Conservation (phyloP, 768 basidiomycete species). For the Gloeophyllum trabeum region DNA sequence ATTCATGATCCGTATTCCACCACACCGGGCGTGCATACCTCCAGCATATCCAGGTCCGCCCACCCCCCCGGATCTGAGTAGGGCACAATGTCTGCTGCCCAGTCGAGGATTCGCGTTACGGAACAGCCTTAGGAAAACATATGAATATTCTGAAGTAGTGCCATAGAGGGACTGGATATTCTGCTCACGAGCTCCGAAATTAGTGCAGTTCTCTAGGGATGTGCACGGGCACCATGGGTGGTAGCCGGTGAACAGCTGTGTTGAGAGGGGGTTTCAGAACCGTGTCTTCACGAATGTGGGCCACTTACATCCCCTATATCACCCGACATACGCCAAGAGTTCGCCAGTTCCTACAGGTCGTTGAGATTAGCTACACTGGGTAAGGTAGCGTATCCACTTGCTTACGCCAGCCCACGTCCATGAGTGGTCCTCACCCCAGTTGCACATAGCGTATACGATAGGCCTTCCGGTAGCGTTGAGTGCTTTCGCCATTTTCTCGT, state of each 20-base stretch:
- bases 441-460: slow-evolving; percentile 27
- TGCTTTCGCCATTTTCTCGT: slow-evolving; percentile 24
- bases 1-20: not conserved
- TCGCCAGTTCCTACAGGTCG: slow-evolving; percentile 17
- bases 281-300: not conserved
- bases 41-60: slow-evolving; percentile 29
- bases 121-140: slow-evolving; percentile 14
- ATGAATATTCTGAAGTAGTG: not conserved
- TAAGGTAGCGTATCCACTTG: not conserved
- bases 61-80: slow-evolving; percentile 22
- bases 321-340: slow-evolving; percentile 20
- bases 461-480: slow-evolving; percentile 26
- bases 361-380: not conserved
- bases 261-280: not conserved
- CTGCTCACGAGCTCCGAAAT: slow-evolving; percentile 24
- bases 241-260: slow-evolving; percentile 21
- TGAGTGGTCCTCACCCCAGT: slow-evolving; percentile 28
- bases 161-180: slow-evolving; percentile 8
- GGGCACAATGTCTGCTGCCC: slow-evolving; percentile 22
- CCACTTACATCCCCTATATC: slow-evolving; percentile 17
- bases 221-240: slow-evolving; percentile 27
- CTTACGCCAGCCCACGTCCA: slow-evolving; percentile 28
- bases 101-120: slow-evolving; percentile 24
- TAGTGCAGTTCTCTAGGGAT: slow-evolving; percentile 23
- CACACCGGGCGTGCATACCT: slow-evolving; percentile 7